Evolutionary conservation across 768 basidiomycete species (phyloP), one percentile per base, ranked within the genome.

Genomic region (Podaxis sp.): DNA sequence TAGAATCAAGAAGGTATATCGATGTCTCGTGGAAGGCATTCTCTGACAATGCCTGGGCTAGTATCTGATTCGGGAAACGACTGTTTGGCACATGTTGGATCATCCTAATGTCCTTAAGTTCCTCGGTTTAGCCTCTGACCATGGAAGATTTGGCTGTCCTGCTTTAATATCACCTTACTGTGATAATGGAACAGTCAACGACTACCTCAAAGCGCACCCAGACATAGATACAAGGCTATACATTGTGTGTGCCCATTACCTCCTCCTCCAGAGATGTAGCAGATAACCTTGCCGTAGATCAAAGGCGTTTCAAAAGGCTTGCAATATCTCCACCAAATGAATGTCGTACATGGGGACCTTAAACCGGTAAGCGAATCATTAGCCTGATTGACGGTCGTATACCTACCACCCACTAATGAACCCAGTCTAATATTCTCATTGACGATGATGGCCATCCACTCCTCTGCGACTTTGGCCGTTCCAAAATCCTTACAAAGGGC

Each of bases 401-500:
- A 9, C 42, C 42, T n/a, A n/a, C n/a, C 12, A 44, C 1, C 2
- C 4, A 19, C 42, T 4, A 8, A 15, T 44, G 13, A 13, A 8
- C 15, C 12, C n/a, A 44, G 51, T 28, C 49, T 7, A 53, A 61
- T 24, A 44, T 61, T n/a, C 51, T 61, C 13, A 59, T 70, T 38
- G 46, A 65, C 24, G 65, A 66, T 19, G 22, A 38, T 26, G 59
- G 57, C 4, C 7, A n/a, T 6, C 61, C 68, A n/a, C 56, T 63
- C n/a, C 57, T 70, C 11, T 67, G 60, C 40, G 69, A 68, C 51
- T 68, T 70, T 40, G 68, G 69, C 13, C 64, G 69, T 15, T 68
- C 68, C 6, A 66, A 58, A 36, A 19, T 68, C 39, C 36, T 67
- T 17, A 61, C 57, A 8, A 28, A 49, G 7, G 15, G 56, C 13